Evolutionary conservation across 306 rosid genomes (phyloP).

Genomic region (Senna siamea): DNA sequence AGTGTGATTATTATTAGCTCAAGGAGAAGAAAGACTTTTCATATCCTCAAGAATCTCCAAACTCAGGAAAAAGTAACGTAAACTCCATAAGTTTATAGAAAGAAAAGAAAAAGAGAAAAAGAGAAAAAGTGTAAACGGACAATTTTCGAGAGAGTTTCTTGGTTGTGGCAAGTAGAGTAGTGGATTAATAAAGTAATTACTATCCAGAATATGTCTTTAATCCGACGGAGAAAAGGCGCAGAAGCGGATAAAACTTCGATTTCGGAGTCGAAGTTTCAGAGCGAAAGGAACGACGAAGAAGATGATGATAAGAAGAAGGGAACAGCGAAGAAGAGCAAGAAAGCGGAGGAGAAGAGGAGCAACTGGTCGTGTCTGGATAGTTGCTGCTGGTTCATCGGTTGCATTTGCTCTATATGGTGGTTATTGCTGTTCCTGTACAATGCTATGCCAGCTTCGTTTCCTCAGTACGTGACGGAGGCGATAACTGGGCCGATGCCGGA

Average conservation of each 20-base stretch:
- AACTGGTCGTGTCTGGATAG: conserved; percentile 76
- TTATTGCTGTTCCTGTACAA: conserved; percentile 65
- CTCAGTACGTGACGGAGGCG: conserved; percentile 75
- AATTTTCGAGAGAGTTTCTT: neutral
- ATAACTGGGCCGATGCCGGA: conserved; percentile 81
- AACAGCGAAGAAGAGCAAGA: conserved; percentile 28
- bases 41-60: conserved; percentile 2
- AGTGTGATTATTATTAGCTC: conserved; percentile 18
- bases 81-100: conserved; percentile 8
- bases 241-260: conserved; percentile 45
- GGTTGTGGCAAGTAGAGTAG: conserved; percentile 4
- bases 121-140: conserved; percentile 2
- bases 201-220: conserved; percentile 51
- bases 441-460: conserved; percentile 73
- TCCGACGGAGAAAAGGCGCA: conserved; percentile 65
- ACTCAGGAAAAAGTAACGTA: conserved; percentile 27
- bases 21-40: neutral
- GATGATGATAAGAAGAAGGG: conserved; percentile 15
- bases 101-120: too few relatives aligned
- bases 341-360: conserved; percentile 41
- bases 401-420: conserved; percentile 80
- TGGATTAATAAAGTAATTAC: neutral
- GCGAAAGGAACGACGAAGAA: conserved; percentile 10
- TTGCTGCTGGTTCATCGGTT: conserved; percentile 79
- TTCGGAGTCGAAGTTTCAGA: conserved; percentile 37